phyloP scores from a whole-genome alignment of 2,329 filamentous ascomycete species.

The Rutstroemia sp. region DNA sequence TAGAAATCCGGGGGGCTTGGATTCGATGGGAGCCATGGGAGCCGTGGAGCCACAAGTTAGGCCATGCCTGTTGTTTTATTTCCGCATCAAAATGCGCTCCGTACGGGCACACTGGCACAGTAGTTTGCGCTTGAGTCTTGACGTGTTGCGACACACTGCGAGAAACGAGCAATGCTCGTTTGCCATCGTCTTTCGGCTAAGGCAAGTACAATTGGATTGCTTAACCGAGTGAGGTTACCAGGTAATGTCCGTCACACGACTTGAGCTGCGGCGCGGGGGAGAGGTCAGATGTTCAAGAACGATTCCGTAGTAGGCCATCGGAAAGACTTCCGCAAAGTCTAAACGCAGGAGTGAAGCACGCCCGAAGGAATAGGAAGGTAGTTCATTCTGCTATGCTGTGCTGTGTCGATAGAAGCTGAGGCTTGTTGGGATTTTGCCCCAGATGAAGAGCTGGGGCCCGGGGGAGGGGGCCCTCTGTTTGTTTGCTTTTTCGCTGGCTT shows the following conservation, averaged over 20 bases:
- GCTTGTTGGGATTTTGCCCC: conserved; percentile 3
- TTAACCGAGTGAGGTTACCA: not conserved
- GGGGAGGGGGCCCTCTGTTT: not conserved
- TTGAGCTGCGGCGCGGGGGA: not conserved
- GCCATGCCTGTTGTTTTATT: not conserved
- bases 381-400: not conserved
- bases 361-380: conserved; percentile 2
- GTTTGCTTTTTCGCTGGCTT: not conserved
- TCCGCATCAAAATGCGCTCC: not conserved
- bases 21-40: not conserved
- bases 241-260: conserved; percentile 1
- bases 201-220: not conserved
- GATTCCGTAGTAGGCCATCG: conserved; percentile 7
- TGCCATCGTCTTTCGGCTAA: not conserved
- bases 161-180: not conserved
- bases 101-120: too few relatives aligned
- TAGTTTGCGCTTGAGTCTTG: too few relatives aligned
- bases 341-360: not conserved
- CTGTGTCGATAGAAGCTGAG: conserved; percentile 1
- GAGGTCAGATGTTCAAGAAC: conserved; percentile 10
- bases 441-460: not conserved
- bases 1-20: not conserved
- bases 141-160: too few relatives aligned
- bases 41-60: not conserved
- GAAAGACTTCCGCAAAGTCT: conserved; percentile 2